These are phyloP conservation scores for Lepidium didymum DNA, from an alignment of 345 rosid genomes.

Conservation along the genomic window DNA sequence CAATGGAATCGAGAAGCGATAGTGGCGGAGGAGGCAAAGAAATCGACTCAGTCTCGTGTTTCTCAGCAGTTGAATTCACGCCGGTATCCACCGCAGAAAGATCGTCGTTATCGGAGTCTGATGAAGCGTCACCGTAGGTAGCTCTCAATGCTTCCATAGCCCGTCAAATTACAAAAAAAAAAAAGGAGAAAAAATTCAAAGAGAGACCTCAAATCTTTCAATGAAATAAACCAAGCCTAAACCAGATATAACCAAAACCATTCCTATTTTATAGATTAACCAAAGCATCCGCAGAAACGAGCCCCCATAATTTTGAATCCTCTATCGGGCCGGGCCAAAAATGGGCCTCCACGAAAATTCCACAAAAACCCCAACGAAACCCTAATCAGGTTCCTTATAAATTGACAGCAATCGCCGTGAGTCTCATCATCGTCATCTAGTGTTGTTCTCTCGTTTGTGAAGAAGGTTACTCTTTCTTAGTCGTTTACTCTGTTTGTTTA, in stretches of 20 bases:
- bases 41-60: slow-evolving; percentile 3
- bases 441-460: background rate
- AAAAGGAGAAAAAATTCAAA: background rate
- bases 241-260: background rate
- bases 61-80: background rate
- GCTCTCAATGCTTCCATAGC: slow-evolving; percentile 66
- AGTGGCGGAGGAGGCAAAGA: slow-evolving; percentile 74
- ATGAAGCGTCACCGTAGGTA: slow-evolving; percentile 60
- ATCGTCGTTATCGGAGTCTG: slow-evolving; percentile 40
- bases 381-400: slow-evolving; percentile 1
- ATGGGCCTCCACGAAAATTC: slow-evolving; percentile 1
- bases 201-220: background rate
- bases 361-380: slow-evolving; percentile 1
- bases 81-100: background rate
- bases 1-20: slow-evolving; percentile 54
- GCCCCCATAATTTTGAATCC: background rate
- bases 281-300: background rate
- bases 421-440: background rate
- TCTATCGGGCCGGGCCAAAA: slow-evolving; percentile 7
- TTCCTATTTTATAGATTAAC: background rate
- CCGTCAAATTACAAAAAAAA: background rate
- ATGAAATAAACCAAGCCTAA: background rate
- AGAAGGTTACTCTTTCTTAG: background rate
- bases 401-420: background rate
- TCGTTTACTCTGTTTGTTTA: too few relatives aligned